phyloP scores from a whole-genome alignment of 2,329 filamentous ascomycete species.

The Trichophyton verrucosum region DNA sequence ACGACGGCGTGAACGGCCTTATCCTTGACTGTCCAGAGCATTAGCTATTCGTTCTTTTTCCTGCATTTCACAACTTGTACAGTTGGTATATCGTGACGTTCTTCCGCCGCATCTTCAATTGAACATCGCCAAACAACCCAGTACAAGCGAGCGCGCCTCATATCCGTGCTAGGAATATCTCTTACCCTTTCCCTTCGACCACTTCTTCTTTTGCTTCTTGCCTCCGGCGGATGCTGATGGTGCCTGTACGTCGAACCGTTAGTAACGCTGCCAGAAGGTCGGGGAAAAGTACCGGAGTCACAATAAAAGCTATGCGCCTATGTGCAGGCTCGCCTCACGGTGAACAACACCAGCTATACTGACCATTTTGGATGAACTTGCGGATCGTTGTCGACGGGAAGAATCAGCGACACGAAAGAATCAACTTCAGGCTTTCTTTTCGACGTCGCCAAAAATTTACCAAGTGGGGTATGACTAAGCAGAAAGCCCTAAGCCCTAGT shows the following conservation, averaged over 20 bases:
- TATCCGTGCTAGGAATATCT: background rate
- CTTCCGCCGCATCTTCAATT: background rate
- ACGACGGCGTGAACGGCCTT: conserved; percentile 99
- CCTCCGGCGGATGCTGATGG: conserved; percentile 37
- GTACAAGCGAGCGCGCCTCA: background rate
- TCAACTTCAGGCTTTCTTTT: conserved; percentile 10
- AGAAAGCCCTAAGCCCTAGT: conserved; percentile 25
- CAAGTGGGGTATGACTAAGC: conserved; percentile 28
- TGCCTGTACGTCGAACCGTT: conserved; percentile 23
- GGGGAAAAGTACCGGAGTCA: background rate
- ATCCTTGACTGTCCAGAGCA: conserved; percentile 80
- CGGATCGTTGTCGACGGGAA: conserved; percentile 25
- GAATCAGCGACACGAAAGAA: conserved; percentile 17
- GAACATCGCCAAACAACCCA: background rate
- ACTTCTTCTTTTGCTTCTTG: conserved; percentile 47
- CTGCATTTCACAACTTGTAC: background rate
- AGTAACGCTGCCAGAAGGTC: background rate
- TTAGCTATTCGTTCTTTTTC: conserved; percentile 13
- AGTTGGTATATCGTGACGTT: background rate
- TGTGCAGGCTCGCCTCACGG: background rate
- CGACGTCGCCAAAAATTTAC: conserved; percentile 14
- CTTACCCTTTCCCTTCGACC: conserved; percentile 46
- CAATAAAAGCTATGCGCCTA: background rate
- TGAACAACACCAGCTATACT: conserved; percentile 11
- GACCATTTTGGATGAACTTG: conserved; percentile 29